Evolutionary conservation across 129 eudicot genomes (phyloP), one percentile per base, ranked within the genome.

Genomic region (Arctium lappa): DNA sequence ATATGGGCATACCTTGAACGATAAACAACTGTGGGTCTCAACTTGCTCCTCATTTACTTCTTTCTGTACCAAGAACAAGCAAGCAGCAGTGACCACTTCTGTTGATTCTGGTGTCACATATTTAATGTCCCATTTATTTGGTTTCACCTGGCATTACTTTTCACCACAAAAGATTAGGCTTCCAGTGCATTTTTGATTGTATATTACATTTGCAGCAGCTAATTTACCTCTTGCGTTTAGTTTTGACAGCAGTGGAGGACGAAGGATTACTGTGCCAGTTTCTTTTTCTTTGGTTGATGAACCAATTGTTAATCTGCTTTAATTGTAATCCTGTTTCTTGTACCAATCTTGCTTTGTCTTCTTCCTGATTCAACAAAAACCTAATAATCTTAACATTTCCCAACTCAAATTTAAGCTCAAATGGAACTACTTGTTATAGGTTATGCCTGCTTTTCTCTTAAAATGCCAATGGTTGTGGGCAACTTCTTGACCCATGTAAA

Each of bases 241-340:
- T 90, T 81, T 94, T 94, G 62, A 73, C 84, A 79, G 90, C 72
- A 3, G 97, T 82, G 0, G 98, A 89, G 53, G 98, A 90, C n/a
- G 94, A 89, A 16, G 95, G 90, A 77, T 90, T 94, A 83, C 90
- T 92, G 88, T 94, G 98, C 98, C 98, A 94, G 74, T 94, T 94
- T 75, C 98, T 87, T 89, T 94, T 94, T 76, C 98, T 82, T 84
- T 94, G 98, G 89, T 94, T 94, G 82, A 94, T 94, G 83, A 94
- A 94, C 98, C 98, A 92, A 76, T 94, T 94, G 79, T 94, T 94
- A 8, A 94, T 92, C 89, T 94, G 98, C 81, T 94, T 94, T 60
- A 94, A 83, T 53, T 94, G 98, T 88, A 94, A 87, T 11, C 98
- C 98, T 30, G 98, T 94, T 86, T 94, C 98, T 79, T 92, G 91